These are phyloP conservation scores for Paecilomyces sp. DNA, from an alignment of 2,329 filamentous ascomycete genomes.

Conservation along the genomic window DNA sequence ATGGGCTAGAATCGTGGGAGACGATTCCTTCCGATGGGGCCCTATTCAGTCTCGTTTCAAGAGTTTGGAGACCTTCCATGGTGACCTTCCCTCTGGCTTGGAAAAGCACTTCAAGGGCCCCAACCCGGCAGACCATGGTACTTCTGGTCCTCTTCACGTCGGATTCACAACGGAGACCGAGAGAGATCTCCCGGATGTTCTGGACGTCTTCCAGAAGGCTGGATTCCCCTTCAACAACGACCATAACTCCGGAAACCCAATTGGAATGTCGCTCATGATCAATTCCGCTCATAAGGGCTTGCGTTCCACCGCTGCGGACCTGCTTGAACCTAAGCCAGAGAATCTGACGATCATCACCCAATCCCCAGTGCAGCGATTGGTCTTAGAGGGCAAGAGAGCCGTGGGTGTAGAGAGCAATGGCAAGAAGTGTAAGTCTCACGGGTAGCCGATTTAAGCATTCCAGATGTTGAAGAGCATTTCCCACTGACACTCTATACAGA, in stretches of 20 bases:
- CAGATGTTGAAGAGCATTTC: neutral
- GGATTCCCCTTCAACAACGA: conserved; percentile 48
- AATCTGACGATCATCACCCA: conserved; percentile 50
- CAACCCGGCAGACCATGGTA: conserved; percentile 41
- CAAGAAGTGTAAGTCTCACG: conserved; percentile 26
- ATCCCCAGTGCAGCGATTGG: conserved; percentile 41
- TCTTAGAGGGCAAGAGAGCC: conserved; percentile 41
- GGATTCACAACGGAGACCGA: conserved; percentile 46
- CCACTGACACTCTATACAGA: conserved; percentile 11
- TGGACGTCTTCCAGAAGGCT: conserved; percentile 43
- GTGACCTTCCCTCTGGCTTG: conserved; percentile 27
- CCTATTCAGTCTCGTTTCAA: conserved; percentile 46
- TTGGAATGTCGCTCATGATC: conserved; percentile 48
- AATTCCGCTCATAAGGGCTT: conserved; percentile 44
- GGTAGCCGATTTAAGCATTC: neutral
- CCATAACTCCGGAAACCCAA: conserved; percentile 52
- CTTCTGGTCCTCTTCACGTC: conserved; percentile 41
- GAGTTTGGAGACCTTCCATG: conserved; percentile 48
- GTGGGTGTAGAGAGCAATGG: conserved; percentile 40
- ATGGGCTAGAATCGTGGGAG: conserved; percentile 51
- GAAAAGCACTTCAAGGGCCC: conserved; percentile 44
- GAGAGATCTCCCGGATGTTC: conserved; percentile 37
- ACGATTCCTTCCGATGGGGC: conserved; percentile 51
- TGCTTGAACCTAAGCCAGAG: conserved; percentile 36
- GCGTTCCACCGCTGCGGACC: conserved; percentile 46